Evolutionary conservation across 768 basidiomycete genomes (phyloP).

Genomic region (Rubroboletus pulcherrimus): DNA sequence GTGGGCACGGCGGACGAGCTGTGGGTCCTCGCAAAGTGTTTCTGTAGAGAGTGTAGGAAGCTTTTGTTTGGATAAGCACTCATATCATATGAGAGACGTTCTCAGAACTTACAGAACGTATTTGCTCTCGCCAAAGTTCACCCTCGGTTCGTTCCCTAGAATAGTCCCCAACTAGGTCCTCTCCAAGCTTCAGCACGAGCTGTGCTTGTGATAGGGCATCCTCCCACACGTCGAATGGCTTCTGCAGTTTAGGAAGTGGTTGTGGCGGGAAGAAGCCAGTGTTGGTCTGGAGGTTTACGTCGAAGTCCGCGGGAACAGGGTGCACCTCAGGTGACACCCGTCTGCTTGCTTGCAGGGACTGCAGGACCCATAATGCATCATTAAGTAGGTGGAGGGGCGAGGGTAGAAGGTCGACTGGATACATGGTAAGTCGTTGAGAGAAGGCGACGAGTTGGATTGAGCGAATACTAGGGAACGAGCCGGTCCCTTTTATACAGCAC

Average conservation of each 20-base stretch:
- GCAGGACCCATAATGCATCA: slow-evolving; percentile 44
- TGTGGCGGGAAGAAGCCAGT: slow-evolving; percentile 83
- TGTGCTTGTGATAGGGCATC: slow-evolving; percentile 52
- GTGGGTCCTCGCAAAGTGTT: slow-evolving; percentile 49
- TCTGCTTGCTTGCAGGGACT: slow-evolving; percentile 38
- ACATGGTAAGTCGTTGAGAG: slow-evolving; percentile 20
- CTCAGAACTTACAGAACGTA: slow-evolving; percentile 54
- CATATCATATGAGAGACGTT: slow-evolving; percentile 1
- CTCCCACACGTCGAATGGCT: slow-evolving; percentile 68
- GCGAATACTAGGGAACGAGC: background rate
- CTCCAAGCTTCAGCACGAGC: slow-evolving; percentile 52
- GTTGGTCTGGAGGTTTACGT: slow-evolving; percentile 41
- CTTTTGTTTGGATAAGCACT: slow-evolving; percentile 37
- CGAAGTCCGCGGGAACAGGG: slow-evolving; percentile 45
- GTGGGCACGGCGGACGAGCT: slow-evolving; percentile 78
- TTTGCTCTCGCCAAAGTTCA: slow-evolving; percentile 63
- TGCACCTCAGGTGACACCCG: slow-evolving; percentile 30
- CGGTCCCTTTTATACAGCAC: slow-evolving; percentile 31
- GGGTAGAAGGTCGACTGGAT: slow-evolving; percentile 42
- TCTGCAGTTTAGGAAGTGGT: slow-evolving; percentile 54
- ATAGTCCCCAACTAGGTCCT: slow-evolving; percentile 48
- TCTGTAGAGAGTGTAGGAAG: slow-evolving; percentile 66
- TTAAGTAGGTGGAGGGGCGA: slow-evolving; percentile 51
- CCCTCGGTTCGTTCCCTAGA: slow-evolving; percentile 48
- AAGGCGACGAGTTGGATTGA: slow-evolving; percentile 2